These are phyloP conservation scores for Globisporangium carolinianum DNA, from an alignment of 352 stramenopile genomes.

Conservation along the genomic window DNA sequence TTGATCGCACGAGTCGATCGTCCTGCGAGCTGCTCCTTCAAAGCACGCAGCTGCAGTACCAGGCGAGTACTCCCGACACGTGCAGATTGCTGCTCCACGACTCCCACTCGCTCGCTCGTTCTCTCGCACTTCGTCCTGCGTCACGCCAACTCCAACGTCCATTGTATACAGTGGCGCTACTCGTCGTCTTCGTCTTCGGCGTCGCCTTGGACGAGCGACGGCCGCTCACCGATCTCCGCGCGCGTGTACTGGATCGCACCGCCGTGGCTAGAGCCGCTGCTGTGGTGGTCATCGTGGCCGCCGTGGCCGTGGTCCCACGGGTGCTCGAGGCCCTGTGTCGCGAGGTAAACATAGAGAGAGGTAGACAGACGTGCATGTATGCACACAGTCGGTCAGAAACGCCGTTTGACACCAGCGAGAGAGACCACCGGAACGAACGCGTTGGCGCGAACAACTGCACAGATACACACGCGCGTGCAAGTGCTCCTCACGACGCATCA, in stretches of 20 bases:
- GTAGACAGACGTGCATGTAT: background rate
- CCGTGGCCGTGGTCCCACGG: conserved; percentile 76
- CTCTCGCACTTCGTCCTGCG: background rate
- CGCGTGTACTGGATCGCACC: conserved; percentile 60
- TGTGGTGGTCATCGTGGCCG: conserved; percentile 31
- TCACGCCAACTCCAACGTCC: no score
- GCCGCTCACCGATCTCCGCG: conserved; percentile 56
- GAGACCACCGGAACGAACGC: conserved; percentile 10
- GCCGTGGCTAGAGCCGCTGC: conserved; percentile 19
- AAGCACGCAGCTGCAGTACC: background rate
- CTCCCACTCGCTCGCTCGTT: background rate
- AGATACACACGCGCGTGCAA: background rate
- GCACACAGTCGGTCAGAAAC: background rate
- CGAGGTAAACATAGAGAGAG: background rate
- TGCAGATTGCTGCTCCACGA: no score
- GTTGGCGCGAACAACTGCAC: background rate
- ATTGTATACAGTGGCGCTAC: conserved; percentile 15
- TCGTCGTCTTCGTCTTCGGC: conserved; percentile 29
- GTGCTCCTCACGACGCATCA: background rate
- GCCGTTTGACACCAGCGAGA: background rate
- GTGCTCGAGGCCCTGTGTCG: conserved; percentile 67
- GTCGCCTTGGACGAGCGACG: conserved; percentile 46
- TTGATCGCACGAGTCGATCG: no score
- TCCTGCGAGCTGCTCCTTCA: background rate
- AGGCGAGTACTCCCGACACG: background rate